Percentiles rank a stretch among this genome's conserved stretches.
Evolutionary conservation across 2,329 filamentous ascomycete genomes (phyloP).

Genomic region (Ciborinia camelliae): DNA sequence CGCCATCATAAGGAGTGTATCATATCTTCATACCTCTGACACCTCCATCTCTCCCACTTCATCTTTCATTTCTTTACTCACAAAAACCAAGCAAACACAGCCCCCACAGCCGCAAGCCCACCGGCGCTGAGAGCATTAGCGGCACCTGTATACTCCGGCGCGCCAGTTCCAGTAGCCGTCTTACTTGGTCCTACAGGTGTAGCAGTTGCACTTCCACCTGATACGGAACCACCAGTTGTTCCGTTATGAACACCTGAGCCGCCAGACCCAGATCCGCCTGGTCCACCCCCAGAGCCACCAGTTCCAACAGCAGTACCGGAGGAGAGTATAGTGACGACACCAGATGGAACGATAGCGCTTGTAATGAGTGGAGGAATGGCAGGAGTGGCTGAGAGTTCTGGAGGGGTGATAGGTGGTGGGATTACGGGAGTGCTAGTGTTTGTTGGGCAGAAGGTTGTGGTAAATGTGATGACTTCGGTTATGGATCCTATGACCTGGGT

Average conservation of each 20-base stretch:
- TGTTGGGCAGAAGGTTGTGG: slow-evolving; percentile 13
- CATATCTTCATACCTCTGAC: not conserved
- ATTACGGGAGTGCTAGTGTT: slow-evolving; percentile 5
- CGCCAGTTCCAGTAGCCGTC: slow-evolving; percentile 5
- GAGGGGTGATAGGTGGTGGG: slow-evolving; percentile 19
- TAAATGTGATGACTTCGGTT: slow-evolving; percentile 24
- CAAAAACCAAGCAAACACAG: not conserved
- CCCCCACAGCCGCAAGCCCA: not conserved
- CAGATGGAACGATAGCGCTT: not conserved
- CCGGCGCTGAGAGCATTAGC: not conserved
- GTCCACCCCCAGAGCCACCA: slow-evolving; percentile 4
- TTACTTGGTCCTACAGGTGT: slow-evolving; percentile 23
- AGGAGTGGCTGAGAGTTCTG: slow-evolving; percentile 6
- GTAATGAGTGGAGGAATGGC: slow-evolving; percentile 18
- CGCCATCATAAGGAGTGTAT: not conserved
- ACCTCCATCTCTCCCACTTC: too few relatives aligned
- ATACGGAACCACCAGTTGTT: slow-evolving; percentile 2
- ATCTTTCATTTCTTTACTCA: not conserved
- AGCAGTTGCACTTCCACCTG: slow-evolving; percentile 15
- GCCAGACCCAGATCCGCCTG: not conserved
- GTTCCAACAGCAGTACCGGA: slow-evolving; percentile 9
- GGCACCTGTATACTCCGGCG: slow-evolving; percentile 12
- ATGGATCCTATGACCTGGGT: slow-evolving; percentile 19
- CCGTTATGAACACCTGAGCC: slow-evolving; percentile 1
- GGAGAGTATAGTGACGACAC: not conserved